These are phyloP conservation scores for Lophiostoma macrostomum DNA, from an alignment of 495 filamentous ascomycete species.

Conservation along the genomic window DNA sequence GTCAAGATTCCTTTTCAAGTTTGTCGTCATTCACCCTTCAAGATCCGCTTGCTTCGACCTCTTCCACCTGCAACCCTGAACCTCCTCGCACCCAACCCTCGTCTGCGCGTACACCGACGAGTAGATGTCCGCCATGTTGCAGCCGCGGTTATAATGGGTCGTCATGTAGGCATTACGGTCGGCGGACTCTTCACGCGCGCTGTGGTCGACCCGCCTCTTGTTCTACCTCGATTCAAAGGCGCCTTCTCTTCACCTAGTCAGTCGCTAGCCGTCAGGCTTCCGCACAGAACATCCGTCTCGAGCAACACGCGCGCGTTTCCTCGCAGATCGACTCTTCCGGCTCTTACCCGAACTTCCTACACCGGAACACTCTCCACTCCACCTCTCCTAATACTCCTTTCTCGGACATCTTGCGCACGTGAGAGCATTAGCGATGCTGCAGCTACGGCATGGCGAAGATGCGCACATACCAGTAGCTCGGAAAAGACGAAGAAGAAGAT, in stretches of 20 bases:
- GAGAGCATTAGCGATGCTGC: slow-evolving; percentile 17
- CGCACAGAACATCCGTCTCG: neutral
- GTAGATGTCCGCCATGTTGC: slow-evolving; percentile 31
- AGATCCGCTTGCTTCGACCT: neutral
- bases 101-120: neutral
- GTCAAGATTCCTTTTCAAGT: slow-evolving; percentile 36
- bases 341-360: neutral
- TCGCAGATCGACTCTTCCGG: neutral
- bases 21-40: slow-evolving; percentile 1
- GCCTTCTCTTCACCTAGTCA: neutral
- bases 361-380: slow-evolving; percentile 1
- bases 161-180: slow-evolving; percentile 52
- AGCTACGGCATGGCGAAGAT: slow-evolving; percentile 18
- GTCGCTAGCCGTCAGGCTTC: neutral
- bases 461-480: neutral
- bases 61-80: neutral
- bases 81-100: neutral
- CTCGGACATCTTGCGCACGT: neutral
- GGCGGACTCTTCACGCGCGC: slow-evolving; percentile 50
- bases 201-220: slow-evolving; percentile 22
- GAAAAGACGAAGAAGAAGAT: neutral
- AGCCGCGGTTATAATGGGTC: slow-evolving; percentile 44
- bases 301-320: neutral
- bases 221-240: neutral
- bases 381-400: neutral